Base-by-base conservation (phyloP, 352 stramenopile genomes). In the Elongisporangium anandrum region DNA sequence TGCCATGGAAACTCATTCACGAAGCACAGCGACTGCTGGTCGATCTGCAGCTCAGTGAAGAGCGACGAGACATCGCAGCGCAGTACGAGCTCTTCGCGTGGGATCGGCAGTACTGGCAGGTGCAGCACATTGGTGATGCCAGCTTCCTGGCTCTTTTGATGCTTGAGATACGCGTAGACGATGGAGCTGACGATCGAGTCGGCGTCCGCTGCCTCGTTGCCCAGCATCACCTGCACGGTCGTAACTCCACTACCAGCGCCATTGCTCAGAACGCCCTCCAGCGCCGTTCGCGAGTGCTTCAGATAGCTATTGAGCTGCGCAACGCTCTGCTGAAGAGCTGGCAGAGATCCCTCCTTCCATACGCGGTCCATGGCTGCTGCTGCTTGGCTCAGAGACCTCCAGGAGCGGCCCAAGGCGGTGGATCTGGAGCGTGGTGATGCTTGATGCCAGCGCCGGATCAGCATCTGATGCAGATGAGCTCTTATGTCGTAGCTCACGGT, bases 161-260 rank as follows among this genome's bases (percentile, higher is more conserved):
- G 61, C 39, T 72, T 70, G 29, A 78, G 41, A 55, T 77, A 87
- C 7, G 85, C 85, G 66, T 88, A 85, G 10, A 81, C 69, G 10
- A 94, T 55, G 16, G 80, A 85, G 68, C 82, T 94, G 13, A 94
- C 70, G 66, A 94, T 92, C 19, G 85, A 94, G 66, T 94, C 85
- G 13, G 85, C 85, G 61, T 94, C 82, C 8, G 80, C 79, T 15
- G 85, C 82, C 60, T 94, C 85, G 56, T 94, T 94, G 54, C 85
- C 85, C 38, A 92, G 79, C 52, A 90, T 58, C 6, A 92, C 72
- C 59, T 88, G 77, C 34, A 94, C 61, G 10, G 10, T 45, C 34
- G 16, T 45, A 12, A 45, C 34, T 9, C 12, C 34, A 17, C 34
- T 17, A 12, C 10, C 34, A 45, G 16, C 10, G 34, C 34, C 13